Percentiles rank a stretch among this genome's conserved stretches.
These are phyloP conservation scores for Ascochyta rabiei DNA, from an alignment of 2,329 filamentous ascomycete species.

Conservation along the genomic window DNA sequence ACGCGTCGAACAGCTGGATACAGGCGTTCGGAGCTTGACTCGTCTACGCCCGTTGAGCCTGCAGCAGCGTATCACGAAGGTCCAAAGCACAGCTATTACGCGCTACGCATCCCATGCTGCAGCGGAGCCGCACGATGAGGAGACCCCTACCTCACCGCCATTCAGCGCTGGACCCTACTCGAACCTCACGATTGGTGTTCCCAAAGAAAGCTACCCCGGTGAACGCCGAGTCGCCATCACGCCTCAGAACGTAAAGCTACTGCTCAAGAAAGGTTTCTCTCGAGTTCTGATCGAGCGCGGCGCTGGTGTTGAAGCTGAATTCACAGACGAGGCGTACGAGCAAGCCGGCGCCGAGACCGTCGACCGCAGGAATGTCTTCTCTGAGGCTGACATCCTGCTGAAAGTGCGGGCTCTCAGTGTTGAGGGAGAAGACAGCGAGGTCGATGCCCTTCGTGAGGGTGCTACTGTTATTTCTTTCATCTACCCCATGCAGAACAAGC, in stretches of 20 bases:
- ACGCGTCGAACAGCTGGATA: slow-evolving; percentile 20
- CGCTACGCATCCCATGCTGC: slow-evolving; percentile 42
- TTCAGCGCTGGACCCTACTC: slow-evolving; percentile 64
- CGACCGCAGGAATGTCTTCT: slow-evolving; percentile 72
- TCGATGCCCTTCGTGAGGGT: slow-evolving; percentile 69
- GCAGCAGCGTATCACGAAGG: slow-evolving; percentile 36
- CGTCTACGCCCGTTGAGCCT: slow-evolving; percentile 37
- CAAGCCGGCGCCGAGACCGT: slow-evolving; percentile 79
- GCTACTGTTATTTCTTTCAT: slow-evolving; percentile 83
- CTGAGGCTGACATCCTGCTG: slow-evolving; percentile 76
- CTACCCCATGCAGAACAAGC: slow-evolving; percentile 80
- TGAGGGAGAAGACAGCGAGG: slow-evolving; percentile 65
- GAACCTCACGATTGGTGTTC: slow-evolving; percentile 77
- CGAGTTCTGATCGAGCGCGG: slow-evolving; percentile 79
- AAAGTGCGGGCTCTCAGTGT: slow-evolving; percentile 79
- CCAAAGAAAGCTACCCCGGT: slow-evolving; percentile 75
- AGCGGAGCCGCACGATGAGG: slow-evolving; percentile 44
- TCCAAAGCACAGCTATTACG: slow-evolving; percentile 31
- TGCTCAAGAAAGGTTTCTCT: slow-evolving; percentile 85
- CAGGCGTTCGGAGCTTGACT: slow-evolving; percentile 31
- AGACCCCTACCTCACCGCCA: slow-evolving; percentile 43
- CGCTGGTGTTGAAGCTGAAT: slow-evolving; percentile 78
- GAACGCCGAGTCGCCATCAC: slow-evolving; percentile 86
- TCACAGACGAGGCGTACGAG: slow-evolving; percentile 77
- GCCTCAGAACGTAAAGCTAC: slow-evolving; percentile 78